Evolutionary conservation across 352 stramenopile genomes (phyloP), one percentile per base, ranked within the genome.

Genomic region (Blastocystis sp.): DNA sequence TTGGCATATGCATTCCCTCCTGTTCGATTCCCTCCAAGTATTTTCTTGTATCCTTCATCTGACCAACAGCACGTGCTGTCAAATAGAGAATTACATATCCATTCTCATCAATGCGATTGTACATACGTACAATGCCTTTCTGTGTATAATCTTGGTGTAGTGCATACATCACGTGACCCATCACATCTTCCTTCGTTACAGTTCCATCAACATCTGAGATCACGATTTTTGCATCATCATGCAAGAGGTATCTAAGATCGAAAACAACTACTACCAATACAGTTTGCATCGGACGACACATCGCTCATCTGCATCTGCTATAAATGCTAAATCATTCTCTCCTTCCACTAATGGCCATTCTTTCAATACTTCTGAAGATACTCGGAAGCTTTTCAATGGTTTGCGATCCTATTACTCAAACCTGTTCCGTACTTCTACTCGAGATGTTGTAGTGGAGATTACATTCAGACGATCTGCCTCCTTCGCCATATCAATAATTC

Each of bases 111-210:
- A 89, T 57, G 2, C 0, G 11, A 62, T 66, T 37, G 27, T 84
- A 84, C 73, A 84, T 84, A n/a, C 54, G 51, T 15, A 84, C 73
- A 42, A 89, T 89, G 19, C 58, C 78, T 17, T 35, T 75, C 66
- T 89, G 78, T 22, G 78, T 89, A 53, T 79, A 89, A 57, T 89
- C 78, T 42, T 79, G 60, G 42, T 89, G 60, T 0, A 89, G 42
- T 11, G 66, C 78, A 42, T 89, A 89, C 78, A 89, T 89, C 42
- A 89, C 66, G 53, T 89, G 78, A 6, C 78, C 78, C 78, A 89
- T 89, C 42, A 89, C 78, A 42, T 89, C 78, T 53, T 79, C 66
- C 22, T 64, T 78, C 17, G 78, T 89, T 24, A 89, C 51, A n/a
- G 78, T 89, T 48, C 78, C 78, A 42, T 89, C 78, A 37, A 89